Percentiles rank a stretch among this genome's conserved stretches.
Conservation (phyloP, 2,329 filamentous ascomycete genomes). For the Penicillium expansum region DNA sequence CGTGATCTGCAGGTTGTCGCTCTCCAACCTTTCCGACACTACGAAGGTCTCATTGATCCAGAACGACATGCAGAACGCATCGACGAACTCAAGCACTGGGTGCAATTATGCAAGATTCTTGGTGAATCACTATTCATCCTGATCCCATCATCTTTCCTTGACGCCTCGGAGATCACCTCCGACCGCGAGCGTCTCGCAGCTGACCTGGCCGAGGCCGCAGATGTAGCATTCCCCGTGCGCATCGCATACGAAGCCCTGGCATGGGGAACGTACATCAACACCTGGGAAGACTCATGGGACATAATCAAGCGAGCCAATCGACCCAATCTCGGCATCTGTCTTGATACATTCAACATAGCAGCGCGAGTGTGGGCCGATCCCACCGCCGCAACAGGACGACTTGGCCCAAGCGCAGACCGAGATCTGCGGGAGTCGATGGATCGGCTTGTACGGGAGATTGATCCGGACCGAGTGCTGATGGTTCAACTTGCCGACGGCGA, state of each 20-base stretch:
- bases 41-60: constrained; percentile 53
- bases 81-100: constrained; percentile 24
- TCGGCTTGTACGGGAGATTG: constrained; percentile 54
- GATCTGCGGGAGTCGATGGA: constrained; percentile 55
- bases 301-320: constrained; percentile 63
- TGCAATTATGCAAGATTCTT: constrained; percentile 15
- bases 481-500: constrained; percentile 75
- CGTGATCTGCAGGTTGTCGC: constrained; percentile 60
- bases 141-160: constrained; percentile 26
- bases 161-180: constrained; percentile 16
- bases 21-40: constrained; percentile 70
- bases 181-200: constrained; percentile 19
- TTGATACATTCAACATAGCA: constrained; percentile 76
- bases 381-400: constrained; percentile 50
- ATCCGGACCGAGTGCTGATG: constrained; percentile 66
- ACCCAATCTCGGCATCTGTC: constrained; percentile 69
- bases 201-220: constrained; percentile 22
- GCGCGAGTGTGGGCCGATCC: constrained; percentile 70
- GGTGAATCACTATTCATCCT: constrained; percentile 23
- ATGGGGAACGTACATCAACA: constrained; percentile 67
- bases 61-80: constrained; percentile 16
- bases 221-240: constrained; percentile 20
- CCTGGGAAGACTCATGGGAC: constrained; percentile 71
- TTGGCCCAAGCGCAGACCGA: constrained; percentile 50
- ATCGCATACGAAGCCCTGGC: constrained; percentile 69